phyloP scores from a whole-genome alignment of 495 filamentous ascomycete species.

The Bacidia rubella region DNA sequence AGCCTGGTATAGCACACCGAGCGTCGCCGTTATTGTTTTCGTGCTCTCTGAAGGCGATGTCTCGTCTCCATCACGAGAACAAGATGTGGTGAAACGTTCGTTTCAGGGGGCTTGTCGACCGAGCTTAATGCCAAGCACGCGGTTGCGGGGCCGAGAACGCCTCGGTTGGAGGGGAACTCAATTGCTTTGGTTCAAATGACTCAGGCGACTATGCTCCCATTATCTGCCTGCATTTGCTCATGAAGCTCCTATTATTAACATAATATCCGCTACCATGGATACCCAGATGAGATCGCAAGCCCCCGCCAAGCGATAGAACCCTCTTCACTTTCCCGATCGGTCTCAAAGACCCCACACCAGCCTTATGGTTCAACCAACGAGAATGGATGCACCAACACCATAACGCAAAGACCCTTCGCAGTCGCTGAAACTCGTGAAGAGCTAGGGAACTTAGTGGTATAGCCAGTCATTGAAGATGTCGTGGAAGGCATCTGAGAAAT shows the following conservation, averaged over 20 bases:
- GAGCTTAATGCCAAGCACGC: not conserved
- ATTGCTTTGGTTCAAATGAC: not conserved
- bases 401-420: too few species aligned
- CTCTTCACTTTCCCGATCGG: too few species aligned
- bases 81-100: not conserved
- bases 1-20: too few species aligned
- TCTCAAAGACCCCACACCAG: not conserved
- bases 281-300: not conserved
- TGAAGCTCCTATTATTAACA: too few species aligned
- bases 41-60: too few species aligned
- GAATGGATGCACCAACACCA: not conserved
- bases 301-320: too few species aligned
- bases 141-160: not conserved
- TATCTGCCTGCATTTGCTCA: too few species aligned
- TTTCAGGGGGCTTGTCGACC: not conserved
- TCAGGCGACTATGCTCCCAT: too few species aligned
- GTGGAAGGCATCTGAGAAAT: conserved; percentile 76
- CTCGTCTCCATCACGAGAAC: too few species aligned
- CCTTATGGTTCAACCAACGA: not conserved
- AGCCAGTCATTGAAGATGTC: conserved; percentile 58
- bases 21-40: too few species aligned
- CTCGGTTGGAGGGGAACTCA: not conserved
- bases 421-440: too few species aligned
- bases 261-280: not conserved
- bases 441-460: too few species aligned